phyloP scores from a whole-genome alignment of 768 basidiomycete genomes.

The Cystobasidium ongulense region DNA sequence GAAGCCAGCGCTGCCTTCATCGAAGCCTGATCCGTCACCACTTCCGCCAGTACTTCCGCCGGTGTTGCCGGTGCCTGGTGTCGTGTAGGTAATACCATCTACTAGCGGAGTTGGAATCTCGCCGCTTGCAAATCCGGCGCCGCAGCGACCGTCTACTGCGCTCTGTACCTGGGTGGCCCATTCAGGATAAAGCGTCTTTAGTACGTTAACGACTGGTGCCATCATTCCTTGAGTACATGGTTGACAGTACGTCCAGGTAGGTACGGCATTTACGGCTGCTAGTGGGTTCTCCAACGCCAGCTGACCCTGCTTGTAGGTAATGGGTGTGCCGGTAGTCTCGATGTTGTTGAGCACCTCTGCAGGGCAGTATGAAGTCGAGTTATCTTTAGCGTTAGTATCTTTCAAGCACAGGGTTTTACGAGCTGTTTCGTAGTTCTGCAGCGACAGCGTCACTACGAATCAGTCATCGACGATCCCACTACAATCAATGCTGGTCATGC shows the following conservation, averaged over 20 bases:
- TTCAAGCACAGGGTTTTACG: constrained; percentile 7
- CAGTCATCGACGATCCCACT: background rate
- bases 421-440: constrained; percentile 17
- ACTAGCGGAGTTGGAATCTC: background rate
- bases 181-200: background rate
- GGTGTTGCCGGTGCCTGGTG: background rate
- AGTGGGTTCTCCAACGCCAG: background rate
- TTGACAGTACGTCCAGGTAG: constrained; percentile 22
- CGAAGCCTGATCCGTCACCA: background rate
- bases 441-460: background rate
- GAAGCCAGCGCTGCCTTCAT: constrained; percentile 5
- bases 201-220: background rate
- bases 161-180: background rate
- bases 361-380: constrained; percentile 23
- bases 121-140: constrained; percentile 23
- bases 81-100: background rate
- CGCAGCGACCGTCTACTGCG: background rate
- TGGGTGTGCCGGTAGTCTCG: constrained; percentile 8
- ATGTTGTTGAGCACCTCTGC: constrained; percentile 23
- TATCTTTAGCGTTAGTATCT: background rate
- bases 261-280: background rate
- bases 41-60: background rate
- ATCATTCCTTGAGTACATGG: background rate
- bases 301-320: background rate
- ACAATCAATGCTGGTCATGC: background rate